Evolutionary conservation across 2,329 filamentous ascomycete genomes (phyloP).

Genomic region (Hawksworthiomyces lignivorus): DNA sequence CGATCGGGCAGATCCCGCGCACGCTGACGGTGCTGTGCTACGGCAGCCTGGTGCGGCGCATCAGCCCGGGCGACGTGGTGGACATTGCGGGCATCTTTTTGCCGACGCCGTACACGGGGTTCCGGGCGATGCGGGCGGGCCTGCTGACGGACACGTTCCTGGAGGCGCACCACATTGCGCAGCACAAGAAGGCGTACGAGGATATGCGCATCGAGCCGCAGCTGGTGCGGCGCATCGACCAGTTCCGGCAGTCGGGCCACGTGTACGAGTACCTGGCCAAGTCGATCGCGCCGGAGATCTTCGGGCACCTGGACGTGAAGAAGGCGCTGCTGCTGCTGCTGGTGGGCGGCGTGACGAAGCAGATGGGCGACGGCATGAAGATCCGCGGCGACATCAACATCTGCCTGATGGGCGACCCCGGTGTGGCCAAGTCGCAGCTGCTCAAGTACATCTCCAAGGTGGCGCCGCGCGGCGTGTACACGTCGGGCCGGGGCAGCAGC

Average conservation of each 20-base stretch:
- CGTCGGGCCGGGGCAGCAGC: conserved; percentile 71
- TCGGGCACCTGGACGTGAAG: conserved; percentile 92
- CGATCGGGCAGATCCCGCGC: conserved; percentile 92
- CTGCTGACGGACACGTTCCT: conserved; percentile 96
- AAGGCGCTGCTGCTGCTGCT: conserved; percentile 92
- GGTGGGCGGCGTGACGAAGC: conserved; percentile 92
- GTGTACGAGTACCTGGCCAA: conserved; percentile 93
- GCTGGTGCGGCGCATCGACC: conserved; percentile 75
- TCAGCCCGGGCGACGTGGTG: conserved; percentile 90
- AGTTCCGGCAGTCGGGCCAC: conserved; percentile 76
- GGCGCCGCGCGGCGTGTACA: conserved; percentile 83
- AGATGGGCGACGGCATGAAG: conserved; percentile 96
- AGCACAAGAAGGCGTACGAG: conserved; percentile 98
- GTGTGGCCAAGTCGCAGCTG: conserved; percentile 97
- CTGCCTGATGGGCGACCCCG: conserved; percentile 97
- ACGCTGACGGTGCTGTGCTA: conserved; percentile 85
- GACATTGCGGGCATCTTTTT: conserved; percentile 94
- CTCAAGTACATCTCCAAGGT: conserved; percentile 99
- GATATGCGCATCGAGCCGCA: conserved; percentile 77
- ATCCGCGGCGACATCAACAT: conserved; percentile 99
- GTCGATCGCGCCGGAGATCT: conserved; percentile 96
- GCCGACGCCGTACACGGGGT: conserved; percentile 96
- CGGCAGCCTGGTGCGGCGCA: conserved; percentile 73
- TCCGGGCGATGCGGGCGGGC: conserved; percentile 92
- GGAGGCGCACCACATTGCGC: conserved; percentile 84